Evolutionary conservation across 768 basidiomycete genomes (phyloP), one percentile per base, ranked within the genome.

Genomic region (Pholiota conissans): DNA sequence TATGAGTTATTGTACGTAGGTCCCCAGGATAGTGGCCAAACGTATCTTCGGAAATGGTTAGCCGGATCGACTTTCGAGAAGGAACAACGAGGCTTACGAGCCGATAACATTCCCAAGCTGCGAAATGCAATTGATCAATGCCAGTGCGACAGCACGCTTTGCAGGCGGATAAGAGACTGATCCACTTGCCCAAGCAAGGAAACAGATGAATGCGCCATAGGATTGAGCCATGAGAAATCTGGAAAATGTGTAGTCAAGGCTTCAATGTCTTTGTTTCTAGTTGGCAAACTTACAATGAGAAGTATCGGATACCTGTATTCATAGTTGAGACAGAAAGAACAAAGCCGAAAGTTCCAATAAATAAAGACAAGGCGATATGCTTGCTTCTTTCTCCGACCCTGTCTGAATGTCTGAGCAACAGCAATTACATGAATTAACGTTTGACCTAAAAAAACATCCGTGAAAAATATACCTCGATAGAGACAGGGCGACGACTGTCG

Each of bases 91-190:
- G 26, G 82, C 84, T 74, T 76, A 95, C 77, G 91, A 87, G 60
- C 93, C 93, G 40, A 85, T 74, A 39, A 96, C 79, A 73, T 95
- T 95, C 0, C 94, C 94, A 3, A 91, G 77, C 65, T 91, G 86
- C 8, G 88, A 87, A 66, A 92, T 84, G 39, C 87, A 84, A 69
- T 95, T 93, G 65, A 94, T 83, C 59, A 91, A 73, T 1, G 92
- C 93, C 48, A 96, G 77, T 11, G 88, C 88, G n/a, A 94, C 88
- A 2, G 93, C 90, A 4, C 93, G 86, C 72, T 95, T 95, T n/a
- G 87, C 84, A 4, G 91, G 80, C 24, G 93, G 86, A n/a, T 84
- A 68, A 5, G 77, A 68, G 16, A 83, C 74, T n/a, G 79, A 75
- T 27, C 76, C 75, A 56, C 78, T 80, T 9, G 77, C 74, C 82